Conservation (phyloP, 2,329 filamentous ascomycete genomes). For the Lithohypha guttulata region DNA sequence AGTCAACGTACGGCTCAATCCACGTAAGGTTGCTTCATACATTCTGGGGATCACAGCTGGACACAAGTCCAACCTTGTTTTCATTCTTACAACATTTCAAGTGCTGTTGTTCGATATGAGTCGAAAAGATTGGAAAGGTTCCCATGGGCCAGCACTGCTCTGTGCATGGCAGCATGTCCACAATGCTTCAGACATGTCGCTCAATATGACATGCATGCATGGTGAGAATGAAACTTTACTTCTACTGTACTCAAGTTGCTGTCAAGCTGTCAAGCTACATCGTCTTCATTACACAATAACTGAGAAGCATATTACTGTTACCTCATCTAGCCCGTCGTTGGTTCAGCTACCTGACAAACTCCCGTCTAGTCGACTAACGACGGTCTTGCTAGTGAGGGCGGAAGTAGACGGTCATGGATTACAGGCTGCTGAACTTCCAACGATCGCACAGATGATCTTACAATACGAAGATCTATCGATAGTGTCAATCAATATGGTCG, state of each 20-base stretch:
- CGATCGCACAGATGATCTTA: not conserved
- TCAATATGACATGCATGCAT: conserved; percentile 31
- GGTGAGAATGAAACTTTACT: conserved; percentile 28
- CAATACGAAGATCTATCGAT: conserved; percentile 4
- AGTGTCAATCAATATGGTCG: not conserved
- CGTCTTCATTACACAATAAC: conserved; percentile 15
- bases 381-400: not conserved
- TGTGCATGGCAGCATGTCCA: conserved; percentile 46
- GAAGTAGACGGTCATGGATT: not conserved
- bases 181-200: conserved; percentile 41
- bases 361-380: not conserved
- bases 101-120: conserved; percentile 34
- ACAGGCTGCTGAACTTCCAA: not conserved
- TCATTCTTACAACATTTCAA: conserved; percentile 44
- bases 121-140: conserved; percentile 20
- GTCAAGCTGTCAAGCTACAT: conserved; percentile 26
- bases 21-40: conserved; percentile 36
- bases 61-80: conserved; percentile 33
- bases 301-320: conserved; percentile 2
- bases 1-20: conserved; percentile 28
- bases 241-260: conserved; percentile 32
- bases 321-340: conserved; percentile 10
- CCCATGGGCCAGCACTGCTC: conserved; percentile 26
- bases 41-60: conserved; percentile 42
- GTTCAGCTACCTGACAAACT: conserved; percentile 12